Conservation (phyloP, 2,329 filamentous ascomycete genomes). For the Ophiocordyceps camponoti-leonardi region DNA sequence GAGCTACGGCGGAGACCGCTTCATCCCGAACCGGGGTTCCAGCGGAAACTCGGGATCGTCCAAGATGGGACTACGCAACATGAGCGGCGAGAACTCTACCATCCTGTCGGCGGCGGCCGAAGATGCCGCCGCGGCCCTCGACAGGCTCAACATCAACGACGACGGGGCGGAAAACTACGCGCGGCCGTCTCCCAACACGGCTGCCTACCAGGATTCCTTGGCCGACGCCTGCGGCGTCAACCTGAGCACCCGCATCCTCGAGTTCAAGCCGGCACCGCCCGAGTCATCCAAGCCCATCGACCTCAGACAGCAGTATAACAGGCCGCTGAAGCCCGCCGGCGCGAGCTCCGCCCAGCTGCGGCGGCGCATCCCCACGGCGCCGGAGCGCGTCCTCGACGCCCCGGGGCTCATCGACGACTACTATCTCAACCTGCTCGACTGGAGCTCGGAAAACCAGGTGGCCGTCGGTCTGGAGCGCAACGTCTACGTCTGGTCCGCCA, state of each 20-base stretch:
- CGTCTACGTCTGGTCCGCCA: conserved; percentile 97
- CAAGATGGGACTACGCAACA: conserved; percentile 65
- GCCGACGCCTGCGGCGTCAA: conserved; percentile 84
- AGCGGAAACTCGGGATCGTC: conserved; percentile 71
- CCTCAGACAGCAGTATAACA: conserved; percentile 93
- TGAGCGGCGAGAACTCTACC: conserved; percentile 60
- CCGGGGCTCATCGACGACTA: conserved; percentile 95
- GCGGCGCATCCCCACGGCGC: conserved; percentile 81
- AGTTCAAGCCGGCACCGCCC: conserved; percentile 95
- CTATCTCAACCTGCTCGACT: conserved; percentile 96
- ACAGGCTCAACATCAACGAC: conserved; percentile 57
- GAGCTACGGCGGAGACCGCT: conserved; percentile 71
- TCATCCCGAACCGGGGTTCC: conserved; percentile 84
- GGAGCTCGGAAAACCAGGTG: conserved; percentile 95
- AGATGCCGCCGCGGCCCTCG: conserved; percentile 63
- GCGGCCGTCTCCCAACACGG: conserved; percentile 70
- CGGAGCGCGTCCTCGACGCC: conserved; percentile 89
- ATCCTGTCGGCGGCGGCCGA: conserved; percentile 66
- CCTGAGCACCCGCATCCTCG: conserved; percentile 85
- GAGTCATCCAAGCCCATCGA: conserved; percentile 98
- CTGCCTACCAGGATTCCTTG: conserved; percentile 82
- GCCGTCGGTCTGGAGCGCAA: conserved; percentile 93
- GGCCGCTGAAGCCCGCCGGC: conserved; percentile 66
- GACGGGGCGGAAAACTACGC: conserved; percentile 53
- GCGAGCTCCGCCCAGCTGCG: conserved; percentile 70